Evolutionary conservation across 805 yeast species (phyloP).

Genomic region (Candida andamanensis): DNA sequence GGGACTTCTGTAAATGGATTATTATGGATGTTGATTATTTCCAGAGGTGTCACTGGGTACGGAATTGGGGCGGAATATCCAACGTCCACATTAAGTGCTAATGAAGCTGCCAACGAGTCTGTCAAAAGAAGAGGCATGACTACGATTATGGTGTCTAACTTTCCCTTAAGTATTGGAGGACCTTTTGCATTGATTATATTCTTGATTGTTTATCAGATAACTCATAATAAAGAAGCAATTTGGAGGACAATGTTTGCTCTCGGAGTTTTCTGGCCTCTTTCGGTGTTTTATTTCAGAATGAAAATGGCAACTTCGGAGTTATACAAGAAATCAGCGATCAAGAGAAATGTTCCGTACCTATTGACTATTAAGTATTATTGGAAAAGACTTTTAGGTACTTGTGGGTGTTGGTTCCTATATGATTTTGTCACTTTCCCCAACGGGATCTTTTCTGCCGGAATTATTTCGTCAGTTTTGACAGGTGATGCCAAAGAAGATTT

Average conservation of each 20-base stretch:
- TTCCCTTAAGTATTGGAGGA: conserved; percentile 72
- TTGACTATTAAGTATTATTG: conserved; percentile 64
- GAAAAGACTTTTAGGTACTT: conserved; percentile 62
- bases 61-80: conserved; percentile 80
- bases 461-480: conserved; percentile 48
- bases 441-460: conserved; percentile 60
- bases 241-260: conserved; percentile 71
- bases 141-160: conserved; percentile 62
- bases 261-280: conserved; percentile 64
- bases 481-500: conserved; percentile 30
- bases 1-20: conserved; percentile 55
- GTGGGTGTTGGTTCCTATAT: conserved; percentile 74
- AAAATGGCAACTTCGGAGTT: conserved; percentile 64
- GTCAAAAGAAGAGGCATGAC: conserved; percentile 59
- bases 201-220: conserved; percentile 60
- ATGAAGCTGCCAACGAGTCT: conserved; percentile 70
- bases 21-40: conserved; percentile 74
- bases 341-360: conserved; percentile 38
- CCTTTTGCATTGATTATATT: conserved; percentile 70
- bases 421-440: conserved; percentile 81
- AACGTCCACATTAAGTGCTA: conserved; percentile 61
- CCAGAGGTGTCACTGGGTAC: conserved; percentile 71
- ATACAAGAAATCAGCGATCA: conserved; percentile 61
- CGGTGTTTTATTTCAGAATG: conserved; percentile 67
- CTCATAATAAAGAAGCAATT: conserved; percentile 44